A percentile compares a stretch with the other conserved stretches of the same genome.
phyloP scores from a whole-genome alignment of 768 basidiomycete genomes.

The Phaffia australis region DNA sequence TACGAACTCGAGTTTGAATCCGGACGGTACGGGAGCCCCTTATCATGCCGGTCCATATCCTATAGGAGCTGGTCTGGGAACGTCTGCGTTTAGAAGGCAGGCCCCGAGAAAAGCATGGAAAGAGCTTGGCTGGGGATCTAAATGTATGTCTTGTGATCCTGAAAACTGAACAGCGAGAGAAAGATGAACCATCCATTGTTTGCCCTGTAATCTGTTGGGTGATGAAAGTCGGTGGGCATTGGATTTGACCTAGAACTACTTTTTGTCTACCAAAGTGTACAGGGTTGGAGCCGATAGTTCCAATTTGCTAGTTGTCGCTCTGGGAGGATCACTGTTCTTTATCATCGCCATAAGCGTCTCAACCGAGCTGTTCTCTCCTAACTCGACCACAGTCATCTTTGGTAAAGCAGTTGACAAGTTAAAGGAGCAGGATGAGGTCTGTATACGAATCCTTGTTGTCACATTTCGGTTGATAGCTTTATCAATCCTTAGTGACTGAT shows the following conservation, averaged over 20 bases:
- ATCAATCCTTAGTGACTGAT: not conserved
- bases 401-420: conserved; percentile 13
- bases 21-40: conserved; percentile 13
- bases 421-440: conserved; percentile 15
- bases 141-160: conserved; percentile 9
- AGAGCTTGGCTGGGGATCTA: conserved; percentile 6
- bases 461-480: not conserved
- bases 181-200: no score
- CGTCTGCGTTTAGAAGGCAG: not conserved
- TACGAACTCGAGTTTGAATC: not conserved
- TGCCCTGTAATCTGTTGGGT: no score
- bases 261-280: not conserved
- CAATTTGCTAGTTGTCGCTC: not conserved
- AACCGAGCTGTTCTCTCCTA: conserved; percentile 23
- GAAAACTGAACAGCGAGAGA: no score
- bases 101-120: conserved; percentile 1
- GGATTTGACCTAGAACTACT: no score
- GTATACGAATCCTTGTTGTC: not conserved
- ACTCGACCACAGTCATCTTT: conserved; percentile 23
- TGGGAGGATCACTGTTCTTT: conserved; percentile 15
- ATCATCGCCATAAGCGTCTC: conserved; percentile 9
- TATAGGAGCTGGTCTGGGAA: conserved; percentile 13
- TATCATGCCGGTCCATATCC: conserved; percentile 21
- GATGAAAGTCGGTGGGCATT: no score
- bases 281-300: not conserved